phyloP scores from a whole-genome alignment of 2,329 filamentous ascomycete genomes.

The Trichophyton schoenleinii region DNA sequence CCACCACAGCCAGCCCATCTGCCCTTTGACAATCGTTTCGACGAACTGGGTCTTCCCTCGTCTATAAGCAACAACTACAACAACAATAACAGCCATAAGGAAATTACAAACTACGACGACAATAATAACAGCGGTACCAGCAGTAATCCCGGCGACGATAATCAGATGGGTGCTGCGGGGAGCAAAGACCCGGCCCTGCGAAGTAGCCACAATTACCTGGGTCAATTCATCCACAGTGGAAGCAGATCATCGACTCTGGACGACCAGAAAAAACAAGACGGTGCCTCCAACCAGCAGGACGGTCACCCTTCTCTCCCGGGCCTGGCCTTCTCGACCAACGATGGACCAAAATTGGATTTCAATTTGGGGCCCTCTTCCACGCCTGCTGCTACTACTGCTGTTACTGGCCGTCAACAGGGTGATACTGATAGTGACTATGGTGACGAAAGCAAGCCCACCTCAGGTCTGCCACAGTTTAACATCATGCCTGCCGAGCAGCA shows the following conservation, averaged over 20 bases:
- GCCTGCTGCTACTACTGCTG: not conserved
- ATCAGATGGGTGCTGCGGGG: slow-evolving; percentile 9
- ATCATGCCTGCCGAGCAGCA: slow-evolving; percentile 16
- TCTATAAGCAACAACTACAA: not conserved
- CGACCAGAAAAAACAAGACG: not conserved
- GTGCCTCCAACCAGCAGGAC: not conserved
- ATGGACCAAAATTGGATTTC: not conserved
- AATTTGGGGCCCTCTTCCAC: not conserved
- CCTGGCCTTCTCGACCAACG: not conserved
- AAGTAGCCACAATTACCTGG: slow-evolving; percentile 29
- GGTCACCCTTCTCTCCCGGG: not conserved
- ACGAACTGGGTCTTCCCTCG: not conserved
- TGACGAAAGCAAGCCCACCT: slow-evolving; percentile 37
- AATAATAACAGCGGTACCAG: not conserved
- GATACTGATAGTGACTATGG: slow-evolving; percentile 44
- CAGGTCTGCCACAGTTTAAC: slow-evolving; percentile 29
- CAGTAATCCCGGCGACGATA: not conserved
- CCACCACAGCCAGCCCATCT: not conserved
- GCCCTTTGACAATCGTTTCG: not conserved
- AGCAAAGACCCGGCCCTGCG: slow-evolving; percentile 22
- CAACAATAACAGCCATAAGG: not conserved
- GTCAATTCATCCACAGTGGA: slow-evolving; percentile 26
- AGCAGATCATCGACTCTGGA: not conserved
- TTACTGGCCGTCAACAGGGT: slow-evolving; percentile 16
- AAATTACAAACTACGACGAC: not conserved